These are phyloP conservation scores for Phytophthora palmivora DNA, from an alignment of 352 stramenopile genomes.

Conservation along the genomic window DNA sequence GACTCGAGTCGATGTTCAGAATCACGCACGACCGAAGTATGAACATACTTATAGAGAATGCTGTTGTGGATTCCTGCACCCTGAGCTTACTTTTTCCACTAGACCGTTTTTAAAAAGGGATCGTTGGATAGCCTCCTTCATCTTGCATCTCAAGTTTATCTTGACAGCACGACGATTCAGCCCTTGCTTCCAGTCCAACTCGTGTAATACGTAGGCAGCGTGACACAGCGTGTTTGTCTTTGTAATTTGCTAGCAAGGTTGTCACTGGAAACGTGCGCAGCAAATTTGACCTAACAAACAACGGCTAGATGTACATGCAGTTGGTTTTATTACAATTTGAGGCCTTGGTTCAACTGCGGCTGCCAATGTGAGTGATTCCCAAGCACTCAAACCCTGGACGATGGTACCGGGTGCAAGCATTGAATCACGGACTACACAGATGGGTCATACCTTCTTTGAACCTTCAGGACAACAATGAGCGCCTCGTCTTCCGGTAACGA, in stretches of 20 bases:
- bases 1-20: slow-evolving; percentile 2
- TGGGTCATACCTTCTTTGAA: slow-evolving; percentile 11
- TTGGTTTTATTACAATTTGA: background rate
- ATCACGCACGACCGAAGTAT: slow-evolving; percentile 1
- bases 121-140: no score
- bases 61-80: background rate
- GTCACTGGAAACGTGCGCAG: background rate
- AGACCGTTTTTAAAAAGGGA: no score
- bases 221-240: no score
- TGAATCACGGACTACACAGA: background rate
- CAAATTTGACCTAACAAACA: background rate
- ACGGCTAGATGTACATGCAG: no score
- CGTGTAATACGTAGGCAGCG: no score
- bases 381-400: slow-evolving; percentile 7
- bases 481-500: slow-evolving; percentile 12
- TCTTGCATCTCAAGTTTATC: no score
- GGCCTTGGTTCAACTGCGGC: slow-evolving; percentile 8
- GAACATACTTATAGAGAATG: background rate
- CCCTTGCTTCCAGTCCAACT: no score
- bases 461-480: slow-evolving; percentile 10
- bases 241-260: no score
- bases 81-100: no score
- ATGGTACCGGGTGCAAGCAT: background rate
- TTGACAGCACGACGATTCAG: no score
- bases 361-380: background rate